These are phyloP conservation scores for Rhytidhysteron rufulum DNA, from an alignment of 2,329 filamentous ascomycete genomes.

Conservation along the genomic window DNA sequence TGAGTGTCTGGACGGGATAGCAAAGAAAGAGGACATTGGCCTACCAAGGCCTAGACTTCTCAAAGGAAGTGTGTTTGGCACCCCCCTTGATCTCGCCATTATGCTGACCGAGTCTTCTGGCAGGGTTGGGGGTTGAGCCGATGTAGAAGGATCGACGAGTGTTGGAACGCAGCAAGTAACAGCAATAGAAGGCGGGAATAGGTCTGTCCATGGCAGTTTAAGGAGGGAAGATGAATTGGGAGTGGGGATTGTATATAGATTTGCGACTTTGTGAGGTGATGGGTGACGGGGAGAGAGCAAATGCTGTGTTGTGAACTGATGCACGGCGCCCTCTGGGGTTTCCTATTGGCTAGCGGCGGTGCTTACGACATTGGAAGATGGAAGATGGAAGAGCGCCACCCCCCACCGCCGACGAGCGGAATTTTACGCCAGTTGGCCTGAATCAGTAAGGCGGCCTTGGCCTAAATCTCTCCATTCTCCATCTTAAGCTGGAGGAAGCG, in stretches of 20 bases:
- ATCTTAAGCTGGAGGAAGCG: too few species aligned
- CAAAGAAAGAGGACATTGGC: slow-evolving; percentile 64
- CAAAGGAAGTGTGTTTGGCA: slow-evolving; percentile 68
- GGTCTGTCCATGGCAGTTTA: slow-evolving; percentile 41
- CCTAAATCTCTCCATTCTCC: too few species aligned
- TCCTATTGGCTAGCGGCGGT: too few species aligned
- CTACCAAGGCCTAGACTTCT: slow-evolving; percentile 68
- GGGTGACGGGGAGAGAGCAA: too few species aligned
- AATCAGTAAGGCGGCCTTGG: too few species aligned
- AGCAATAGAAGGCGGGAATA: slow-evolving; percentile 87
- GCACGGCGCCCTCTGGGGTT: too few species aligned
- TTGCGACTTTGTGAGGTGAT: too few species aligned
- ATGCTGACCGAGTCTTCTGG: slow-evolving; percentile 81
- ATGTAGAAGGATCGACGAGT: slow-evolving; percentile 74
- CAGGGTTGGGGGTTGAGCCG: slow-evolving; percentile 86
- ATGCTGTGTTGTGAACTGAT: too few species aligned
- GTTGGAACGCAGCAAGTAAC: slow-evolving; percentile 86
- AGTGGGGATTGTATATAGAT: neutral
- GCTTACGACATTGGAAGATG: too few species aligned
- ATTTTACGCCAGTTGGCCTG: too few species aligned
- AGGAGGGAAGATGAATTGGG: neutral
- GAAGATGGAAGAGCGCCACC: too few species aligned
- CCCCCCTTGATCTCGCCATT: slow-evolving; percentile 83
- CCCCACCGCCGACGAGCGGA: too few species aligned
- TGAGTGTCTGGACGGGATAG: neutral